Evolutionary conservation across 805 yeast genomes (phyloP), one percentile per base, ranked within the genome.

Genomic region (Gaillardinia entomophila): DNA sequence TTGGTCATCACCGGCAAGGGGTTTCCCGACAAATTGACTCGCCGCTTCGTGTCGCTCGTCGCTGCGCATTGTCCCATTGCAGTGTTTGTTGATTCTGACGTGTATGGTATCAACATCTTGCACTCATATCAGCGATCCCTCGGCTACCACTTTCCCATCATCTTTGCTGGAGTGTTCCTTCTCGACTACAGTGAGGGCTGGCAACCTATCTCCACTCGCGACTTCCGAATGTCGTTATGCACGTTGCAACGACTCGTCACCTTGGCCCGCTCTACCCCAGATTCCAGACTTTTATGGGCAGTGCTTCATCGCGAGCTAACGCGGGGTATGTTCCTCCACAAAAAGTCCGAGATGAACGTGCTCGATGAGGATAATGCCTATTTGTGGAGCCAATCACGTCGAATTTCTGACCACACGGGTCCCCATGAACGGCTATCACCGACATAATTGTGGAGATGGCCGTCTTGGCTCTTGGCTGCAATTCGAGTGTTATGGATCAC

Each of bases 1-100:
- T 19, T 6, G 34, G 59, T 74, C 0, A 51, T 82, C 6, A 79
- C 87, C 0, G 86, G 83, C 0, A 75, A 73, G 46, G 88, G 88
- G 4, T 79, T 64, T 43, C 86, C 88, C 0, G 88, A 81, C 48
- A 45, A 60, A 10, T 51, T 71, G 4, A 78, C 86, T 0, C 59
- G 66, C 30, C 40, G 46, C 16, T 67, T 79, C 35, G 40, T 76
- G 6, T 28, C 39, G 4, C 39, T 41, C 2, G 31, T 72, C 10
- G 33, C 53, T n/a, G 60, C 65, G 0, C 30, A 42, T 1, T 46
- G 63, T 1, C 73, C 73, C 1, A 47, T 75, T 1, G 47, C 50
- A 14, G 77, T 71, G 1, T 59, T 73, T 22, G 76, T 78, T 17
- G 88, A 81, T 48, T 68, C 81, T 12, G 88, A 81, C 42, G 72